phyloP scores from a whole-genome alignment of 1,284 basidiomycete species.

The Bjerkandera adusta region DNA sequence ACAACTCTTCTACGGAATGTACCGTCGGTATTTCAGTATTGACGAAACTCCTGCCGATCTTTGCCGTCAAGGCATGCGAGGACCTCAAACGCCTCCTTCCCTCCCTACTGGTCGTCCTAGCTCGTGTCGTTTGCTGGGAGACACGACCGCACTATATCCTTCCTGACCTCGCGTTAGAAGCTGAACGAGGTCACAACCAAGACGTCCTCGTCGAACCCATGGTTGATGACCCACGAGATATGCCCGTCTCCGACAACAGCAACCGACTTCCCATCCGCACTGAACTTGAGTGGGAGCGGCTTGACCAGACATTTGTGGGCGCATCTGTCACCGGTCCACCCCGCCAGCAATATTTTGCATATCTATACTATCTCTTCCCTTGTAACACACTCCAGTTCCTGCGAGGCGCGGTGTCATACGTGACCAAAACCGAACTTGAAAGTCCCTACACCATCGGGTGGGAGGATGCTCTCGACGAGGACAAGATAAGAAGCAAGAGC shows the following conservation, averaged over 20 bases:
- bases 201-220: conserved; percentile 33
- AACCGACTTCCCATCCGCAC: conserved; percentile 45
- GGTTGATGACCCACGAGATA: conserved; percentile 31
- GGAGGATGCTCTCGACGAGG: conserved; percentile 66
- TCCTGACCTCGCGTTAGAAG: conserved; percentile 20
- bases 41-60: conserved; percentile 68
- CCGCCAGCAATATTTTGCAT: conserved; percentile 66
- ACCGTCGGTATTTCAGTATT: conserved; percentile 60
- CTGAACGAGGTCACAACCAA: conserved; percentile 22
- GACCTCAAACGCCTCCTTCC: conserved; percentile 59
- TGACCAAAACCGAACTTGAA: conserved; percentile 46
- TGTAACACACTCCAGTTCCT: conserved; percentile 80
- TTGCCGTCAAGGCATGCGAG: conserved; percentile 60
- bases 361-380: conserved; percentile 86
- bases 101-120: conserved; percentile 59
- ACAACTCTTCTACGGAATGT: conserved; percentile 69
- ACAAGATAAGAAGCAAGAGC: conserved; percentile 65
- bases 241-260: conserved; percentile 32
- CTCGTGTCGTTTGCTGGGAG: conserved; percentile 71
- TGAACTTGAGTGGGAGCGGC: conserved; percentile 61
- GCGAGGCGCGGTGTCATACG: conserved; percentile 60
- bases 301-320: conserved; percentile 55
- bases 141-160: conserved; percentile 32
- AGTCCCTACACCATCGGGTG: conserved; percentile 62
- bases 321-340: conserved; percentile 51